Conservation (phyloP, 495 filamentous ascomycete species). For the Tuber brumale region DNA sequence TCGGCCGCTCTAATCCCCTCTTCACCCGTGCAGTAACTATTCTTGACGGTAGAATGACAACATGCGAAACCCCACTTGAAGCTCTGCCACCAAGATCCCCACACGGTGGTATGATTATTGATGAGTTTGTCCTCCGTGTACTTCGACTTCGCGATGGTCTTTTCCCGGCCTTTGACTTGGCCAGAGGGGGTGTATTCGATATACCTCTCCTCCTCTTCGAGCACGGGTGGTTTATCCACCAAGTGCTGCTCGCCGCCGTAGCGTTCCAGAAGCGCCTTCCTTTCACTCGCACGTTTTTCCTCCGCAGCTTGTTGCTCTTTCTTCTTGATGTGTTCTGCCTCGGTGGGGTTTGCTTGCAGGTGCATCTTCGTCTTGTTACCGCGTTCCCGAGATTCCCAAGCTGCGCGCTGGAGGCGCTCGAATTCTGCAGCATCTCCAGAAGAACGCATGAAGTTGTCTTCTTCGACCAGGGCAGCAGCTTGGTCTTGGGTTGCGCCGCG, state of each 20-base stretch:
- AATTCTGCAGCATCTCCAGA: slow-evolving; percentile 95
- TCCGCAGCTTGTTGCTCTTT: slow-evolving; percentile 67
- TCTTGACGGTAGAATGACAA: slow-evolving; percentile 87
- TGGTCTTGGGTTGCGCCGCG: slow-evolving; percentile 74
- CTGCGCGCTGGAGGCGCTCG: slow-evolving; percentile 77
- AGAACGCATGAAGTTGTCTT: slow-evolving; percentile 85
- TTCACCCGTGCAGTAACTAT: slow-evolving; percentile 87
- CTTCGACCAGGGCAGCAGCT: slow-evolving; percentile 80
- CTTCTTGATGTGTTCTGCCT: slow-evolving; percentile 74
- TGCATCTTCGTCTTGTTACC: slow-evolving; percentile 67
- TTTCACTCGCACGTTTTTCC: slow-evolving; percentile 58
- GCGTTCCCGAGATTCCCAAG: slow-evolving; percentile 90
- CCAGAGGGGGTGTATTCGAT: slow-evolving; percentile 92
- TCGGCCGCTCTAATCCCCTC: slow-evolving; percentile 38
- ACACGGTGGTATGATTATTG: slow-evolving; percentile 89
- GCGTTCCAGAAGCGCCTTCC: slow-evolving; percentile 69
- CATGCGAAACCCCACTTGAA: slow-evolving; percentile 98
- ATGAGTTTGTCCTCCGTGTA: slow-evolving; percentile 79
- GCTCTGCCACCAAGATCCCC: slow-evolving; percentile 95
- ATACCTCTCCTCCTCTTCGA: slow-evolving; percentile 72
- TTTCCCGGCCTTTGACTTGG: slow-evolving; percentile 78
- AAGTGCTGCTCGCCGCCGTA: slow-evolving; percentile 72
- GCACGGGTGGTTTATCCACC: slow-evolving; percentile 56
- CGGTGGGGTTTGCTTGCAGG: slow-evolving; percentile 92
- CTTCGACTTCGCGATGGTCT: slow-evolving; percentile 69